A percentile compares a stretch with the other conserved stretches of the same genome.
These are phyloP conservation scores for Cercospora sp. DNA, from an alignment of 2,329 filamentous ascomycete species.

Conservation along the genomic window DNA sequence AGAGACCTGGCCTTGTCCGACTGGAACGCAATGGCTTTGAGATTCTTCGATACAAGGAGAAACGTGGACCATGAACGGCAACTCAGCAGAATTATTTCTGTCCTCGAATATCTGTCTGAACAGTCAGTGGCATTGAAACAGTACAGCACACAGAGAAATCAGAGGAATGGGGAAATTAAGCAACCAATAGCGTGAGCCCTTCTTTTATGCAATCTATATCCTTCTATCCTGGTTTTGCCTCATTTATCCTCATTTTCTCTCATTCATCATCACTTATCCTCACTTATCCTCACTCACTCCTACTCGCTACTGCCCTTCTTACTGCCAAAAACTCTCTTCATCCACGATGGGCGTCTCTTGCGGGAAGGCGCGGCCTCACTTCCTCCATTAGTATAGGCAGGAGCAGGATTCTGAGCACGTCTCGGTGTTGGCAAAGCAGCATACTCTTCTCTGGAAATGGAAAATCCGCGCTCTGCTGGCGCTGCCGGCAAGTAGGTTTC, in stretches of 20 bases:
- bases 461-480: constrained; percentile 2
- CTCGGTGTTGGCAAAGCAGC: constrained; percentile 1
- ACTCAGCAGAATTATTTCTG: background rate
- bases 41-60: no score
- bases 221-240: background rate
- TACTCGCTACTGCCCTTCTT: background rate
- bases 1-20: no score
- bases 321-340: background rate
- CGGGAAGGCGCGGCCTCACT: background rate
- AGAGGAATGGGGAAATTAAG: no score
- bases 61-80: background rate
- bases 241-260: background rate
- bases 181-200: background rate
- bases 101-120: background rate
- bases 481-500: constrained; percentile 1
- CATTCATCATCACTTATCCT: background rate
- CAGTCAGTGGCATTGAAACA: background rate
- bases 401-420: background rate
- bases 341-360: background rate
- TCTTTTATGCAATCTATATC: background rate
- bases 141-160: background rate
- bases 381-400: background rate
- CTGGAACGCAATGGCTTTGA: no score
- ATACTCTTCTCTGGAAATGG: constrained; percentile 1
- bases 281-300: background rate